These are phyloP conservation scores for Gastroboletus turbinatus DNA, from an alignment of 1,284 basidiomycete genomes.

Conservation along the genomic window DNA sequence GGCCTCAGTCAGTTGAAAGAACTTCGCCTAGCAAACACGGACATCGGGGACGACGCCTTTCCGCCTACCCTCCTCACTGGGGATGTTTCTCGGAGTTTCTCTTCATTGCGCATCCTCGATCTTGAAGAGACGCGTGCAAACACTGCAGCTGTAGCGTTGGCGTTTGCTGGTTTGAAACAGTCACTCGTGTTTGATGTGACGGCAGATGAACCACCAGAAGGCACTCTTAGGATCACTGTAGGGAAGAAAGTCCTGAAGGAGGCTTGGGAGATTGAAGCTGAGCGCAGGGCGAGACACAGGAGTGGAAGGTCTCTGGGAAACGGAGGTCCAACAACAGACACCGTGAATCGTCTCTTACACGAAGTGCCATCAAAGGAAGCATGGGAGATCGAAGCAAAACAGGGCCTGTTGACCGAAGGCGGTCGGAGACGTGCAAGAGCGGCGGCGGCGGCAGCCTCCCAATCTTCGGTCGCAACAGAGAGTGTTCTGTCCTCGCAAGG, in stretches of 20 bases:
- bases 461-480: conserved; percentile 31
- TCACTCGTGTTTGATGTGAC: conserved; percentile 54
- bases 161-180: conserved; percentile 47
- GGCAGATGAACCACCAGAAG: conserved; percentile 50
- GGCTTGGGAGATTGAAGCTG: conserved; percentile 73
- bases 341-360: conserved; percentile 13
- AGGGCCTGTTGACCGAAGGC: conserved; percentile 68
- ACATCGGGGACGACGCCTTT: conserved; percentile 60
- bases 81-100: conserved; percentile 40
- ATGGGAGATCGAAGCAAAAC: conserved; percentile 78
- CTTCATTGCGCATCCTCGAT: conserved; percentile 56
- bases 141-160: conserved; percentile 42
- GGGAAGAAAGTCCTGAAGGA: conserved; percentile 71
- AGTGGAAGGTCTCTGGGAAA: conserved; percentile 28
- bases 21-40: conserved; percentile 53
- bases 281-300: conserved; percentile 47
- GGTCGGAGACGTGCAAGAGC: conserved; percentile 64
- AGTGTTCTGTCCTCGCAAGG: conserved; percentile 8
- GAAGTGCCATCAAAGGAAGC: conserved; percentile 55
- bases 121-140: conserved; percentile 62
- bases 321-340: conserved; percentile 4
- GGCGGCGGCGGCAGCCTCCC: conserved; percentile 37
- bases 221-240: conserved; percentile 55
- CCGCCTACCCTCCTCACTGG: conserved; percentile 41
- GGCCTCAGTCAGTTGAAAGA: conserved; percentile 55